phyloP scores from a whole-genome alignment of 2,329 filamentous ascomycete species.

The Fusarium hainanense region DNA sequence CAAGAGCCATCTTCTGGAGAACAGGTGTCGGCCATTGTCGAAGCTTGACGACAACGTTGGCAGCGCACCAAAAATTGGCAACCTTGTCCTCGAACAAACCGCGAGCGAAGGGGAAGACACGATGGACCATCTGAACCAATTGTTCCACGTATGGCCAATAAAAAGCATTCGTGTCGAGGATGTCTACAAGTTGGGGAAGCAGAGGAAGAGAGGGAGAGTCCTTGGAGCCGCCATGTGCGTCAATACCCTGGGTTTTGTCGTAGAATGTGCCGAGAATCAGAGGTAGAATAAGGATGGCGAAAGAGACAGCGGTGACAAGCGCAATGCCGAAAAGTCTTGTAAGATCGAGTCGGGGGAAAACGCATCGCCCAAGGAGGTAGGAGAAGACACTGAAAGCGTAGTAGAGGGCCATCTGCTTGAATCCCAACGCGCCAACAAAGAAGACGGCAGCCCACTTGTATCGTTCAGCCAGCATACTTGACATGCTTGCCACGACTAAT shows the following conservation, averaged over 20 bases:
- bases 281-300: slow-evolving; percentile 79
- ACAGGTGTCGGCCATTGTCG: slow-evolving; percentile 75
- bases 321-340: slow-evolving; percentile 79
- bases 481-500: slow-evolving; percentile 85
- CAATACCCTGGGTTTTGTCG: slow-evolving; percentile 73
- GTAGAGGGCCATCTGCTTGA: slow-evolving; percentile 99
- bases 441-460: slow-evolving; percentile 91
- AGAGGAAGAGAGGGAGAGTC: slow-evolving; percentile 71
- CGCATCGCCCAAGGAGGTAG: slow-evolving; percentile 86
- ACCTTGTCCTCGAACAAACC: slow-evolving; percentile 99
- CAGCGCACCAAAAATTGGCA: slow-evolving; percentile 96
- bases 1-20: slow-evolving; percentile 80
- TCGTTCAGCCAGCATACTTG: slow-evolving; percentile 86
- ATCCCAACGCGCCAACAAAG: slow-evolving; percentile 92
- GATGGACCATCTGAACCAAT: slow-evolving; percentile 83
- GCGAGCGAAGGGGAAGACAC: slow-evolving; percentile 96
- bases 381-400: slow-evolving; percentile 94
- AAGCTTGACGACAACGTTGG: slow-evolving; percentile 91
- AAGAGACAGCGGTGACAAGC: slow-evolving; percentile 76
- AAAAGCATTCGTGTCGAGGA: slow-evolving; percentile 71
- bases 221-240: slow-evolving; percentile 65
- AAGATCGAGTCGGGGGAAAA: slow-evolving; percentile 77
- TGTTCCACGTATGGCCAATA: slow-evolving; percentile 83
- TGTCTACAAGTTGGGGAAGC: slow-evolving; percentile 67
- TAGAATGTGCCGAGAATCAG: slow-evolving; percentile 78